phyloP scores from a whole-genome alignment of 169 alveolate species.

The Eimeria falciformis region DNA sequence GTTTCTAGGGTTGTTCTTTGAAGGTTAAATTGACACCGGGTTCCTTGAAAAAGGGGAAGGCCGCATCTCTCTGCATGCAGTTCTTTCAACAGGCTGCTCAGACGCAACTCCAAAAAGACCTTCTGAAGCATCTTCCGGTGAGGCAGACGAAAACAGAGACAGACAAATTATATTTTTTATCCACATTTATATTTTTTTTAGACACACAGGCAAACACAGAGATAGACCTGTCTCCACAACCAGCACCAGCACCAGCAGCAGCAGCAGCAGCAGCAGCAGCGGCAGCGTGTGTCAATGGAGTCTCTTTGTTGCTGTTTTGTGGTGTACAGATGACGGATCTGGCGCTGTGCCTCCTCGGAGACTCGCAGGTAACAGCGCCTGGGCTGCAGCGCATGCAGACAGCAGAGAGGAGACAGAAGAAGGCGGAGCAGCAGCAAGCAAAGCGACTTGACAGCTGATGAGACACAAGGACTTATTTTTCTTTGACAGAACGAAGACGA shows the following conservation, averaged over 20 bases:
- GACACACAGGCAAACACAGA: no score
- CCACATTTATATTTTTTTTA: no score
- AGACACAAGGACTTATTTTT: no score
- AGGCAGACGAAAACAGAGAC: neutral
- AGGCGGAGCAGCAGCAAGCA: neutral
- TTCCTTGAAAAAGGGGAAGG: neutral
- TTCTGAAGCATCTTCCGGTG: neutral
- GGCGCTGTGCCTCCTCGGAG: neutral
- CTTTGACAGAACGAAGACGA: no score
- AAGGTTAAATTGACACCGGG: no score
- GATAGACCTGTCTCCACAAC: no score
- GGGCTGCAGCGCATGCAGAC: conserved; percentile 15
- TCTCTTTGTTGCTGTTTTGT: no score
- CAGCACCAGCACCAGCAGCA: conserved; percentile 17
- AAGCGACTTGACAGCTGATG: no score
- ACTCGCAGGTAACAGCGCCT: neutral
- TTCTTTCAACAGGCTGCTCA: neutral
- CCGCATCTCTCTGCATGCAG: neutral
- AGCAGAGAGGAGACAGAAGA: neutral
- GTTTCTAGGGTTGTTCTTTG: no score
- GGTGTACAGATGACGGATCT: neutral
- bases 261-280: conserved; percentile 33
- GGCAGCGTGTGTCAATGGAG: neutral
- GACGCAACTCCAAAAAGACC: neutral
- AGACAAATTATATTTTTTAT: no score